Base-by-base conservation (phyloP, 2,329 filamentous ascomycete species). In the Ceratocystis albifundus region DNA sequence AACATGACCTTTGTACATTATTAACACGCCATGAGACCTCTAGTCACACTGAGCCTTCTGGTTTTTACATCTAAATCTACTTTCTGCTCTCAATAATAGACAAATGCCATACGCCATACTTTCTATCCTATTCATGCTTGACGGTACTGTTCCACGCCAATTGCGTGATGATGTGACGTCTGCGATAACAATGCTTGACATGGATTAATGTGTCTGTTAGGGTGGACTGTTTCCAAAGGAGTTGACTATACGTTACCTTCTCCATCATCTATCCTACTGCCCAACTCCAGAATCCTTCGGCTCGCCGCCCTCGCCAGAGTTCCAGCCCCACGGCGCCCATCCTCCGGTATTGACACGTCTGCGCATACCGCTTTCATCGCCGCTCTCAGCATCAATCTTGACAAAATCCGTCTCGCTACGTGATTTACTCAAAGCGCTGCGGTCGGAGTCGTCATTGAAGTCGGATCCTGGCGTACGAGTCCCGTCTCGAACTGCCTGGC, bases 341-440 rank as follows among this genome's bases (percentile, higher is more conserved):
- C 76, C 76, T 1, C 75, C 75, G 30, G 74, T 69, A 36, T 36
- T 65, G 7, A 61, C 67, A 63, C 74, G 74, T 69, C 72, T 72
- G 65, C 75, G 72, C 30, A 76, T 71, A 41, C 77, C 79, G 59
- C 83, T 82, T 72, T 84, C 85, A 30, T 77, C 78, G 8, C 81
- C 81, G 71, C 85, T 87, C 72, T 92, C 88, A 44, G 86, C 85
- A 69, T 94, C 88, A 70, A 95, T 89, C 74, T 90, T 89, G 72
- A 96, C 91, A 72, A 96, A 96, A 71, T 96, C 93, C 22, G 83
- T 84, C 73, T 96, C 91, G 74, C 89, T 95, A 69, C 86, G 85
- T 72, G 89, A 93, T 77, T 93, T 93, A 71, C 84, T 87, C 71
- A 96, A 76, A 2, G 79, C 84, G 74, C 78, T 78, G 64, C 80